phyloP scores from a whole-genome alignment of 768 basidiomycete genomes.

The Cystofilobasidium macerans region DNA sequence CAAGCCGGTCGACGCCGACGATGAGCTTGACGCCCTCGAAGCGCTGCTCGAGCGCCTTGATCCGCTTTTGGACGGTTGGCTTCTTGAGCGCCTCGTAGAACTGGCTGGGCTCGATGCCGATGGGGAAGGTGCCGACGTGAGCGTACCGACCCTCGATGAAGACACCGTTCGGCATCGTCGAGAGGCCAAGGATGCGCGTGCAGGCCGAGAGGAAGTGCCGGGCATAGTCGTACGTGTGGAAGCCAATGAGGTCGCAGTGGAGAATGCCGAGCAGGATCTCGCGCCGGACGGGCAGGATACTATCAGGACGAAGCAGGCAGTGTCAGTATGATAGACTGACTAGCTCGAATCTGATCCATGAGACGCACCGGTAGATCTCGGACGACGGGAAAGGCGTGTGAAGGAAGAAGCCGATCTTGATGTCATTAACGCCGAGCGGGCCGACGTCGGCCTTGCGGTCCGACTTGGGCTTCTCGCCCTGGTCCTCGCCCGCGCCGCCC shows the following conservation, averaged over 20 bases:
- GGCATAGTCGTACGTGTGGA: slow-evolving; percentile 99
- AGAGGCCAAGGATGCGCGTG: slow-evolving; percentile 84
- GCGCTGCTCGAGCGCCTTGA: slow-evolving; percentile 69
- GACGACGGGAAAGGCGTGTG: slow-evolving; percentile 27
- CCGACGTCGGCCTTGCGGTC: slow-evolving; percentile 12
- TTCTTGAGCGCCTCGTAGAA: slow-evolving; percentile 77
- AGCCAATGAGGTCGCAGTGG: slow-evolving; percentile 93
- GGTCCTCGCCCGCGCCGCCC: slow-evolving; percentile 19
- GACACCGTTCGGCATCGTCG: slow-evolving; percentile 96
- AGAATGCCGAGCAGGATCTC: slow-evolving; percentile 95
- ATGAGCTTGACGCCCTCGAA: slow-evolving; percentile 94
- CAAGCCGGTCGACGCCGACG: slow-evolving; percentile 93
- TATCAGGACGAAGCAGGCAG: slow-evolving; percentile 35
- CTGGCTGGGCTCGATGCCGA: slow-evolving; percentile 89
- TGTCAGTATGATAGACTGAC: not conserved
- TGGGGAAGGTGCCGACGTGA: slow-evolving; percentile 97
- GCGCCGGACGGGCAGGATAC: slow-evolving; percentile 89
- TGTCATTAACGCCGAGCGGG: slow-evolving; percentile 17
- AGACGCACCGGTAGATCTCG: slow-evolving; percentile 24
- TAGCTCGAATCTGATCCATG: too few species aligned
- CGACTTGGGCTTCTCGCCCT: slow-evolving; percentile 20
- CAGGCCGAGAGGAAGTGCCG: slow-evolving; percentile 98
- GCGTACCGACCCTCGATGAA: slow-evolving; percentile 90
- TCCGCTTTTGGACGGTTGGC: slow-evolving; percentile 65
- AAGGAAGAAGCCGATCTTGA: slow-evolving; percentile 97